These are phyloP conservation scores for Fusarium sp. DNA, from an alignment of 2,329 filamentous ascomycete species.

Conservation along the genomic window DNA sequence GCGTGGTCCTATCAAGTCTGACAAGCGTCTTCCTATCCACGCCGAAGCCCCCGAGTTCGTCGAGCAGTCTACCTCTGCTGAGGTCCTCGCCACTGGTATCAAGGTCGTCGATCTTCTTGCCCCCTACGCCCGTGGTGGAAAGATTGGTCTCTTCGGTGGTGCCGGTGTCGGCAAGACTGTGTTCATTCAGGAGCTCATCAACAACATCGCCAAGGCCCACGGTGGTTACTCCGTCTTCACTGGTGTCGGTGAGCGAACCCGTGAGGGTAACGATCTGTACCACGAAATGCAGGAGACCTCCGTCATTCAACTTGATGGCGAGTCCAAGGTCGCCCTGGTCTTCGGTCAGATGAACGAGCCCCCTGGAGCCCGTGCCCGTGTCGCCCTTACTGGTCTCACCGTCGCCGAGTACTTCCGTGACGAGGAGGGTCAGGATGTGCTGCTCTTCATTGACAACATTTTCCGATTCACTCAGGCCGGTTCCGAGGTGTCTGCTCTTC, in stretches of 20 bases:
- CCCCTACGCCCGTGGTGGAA: slow-evolving; percentile 99
- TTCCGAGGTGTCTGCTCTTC: slow-evolving; percentile 99
- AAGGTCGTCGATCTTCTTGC: slow-evolving; percentile 99
- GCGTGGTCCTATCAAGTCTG: slow-evolving; percentile 95
- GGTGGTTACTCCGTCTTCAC: slow-evolving; percentile 99
- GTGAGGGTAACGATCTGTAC: slow-evolving; percentile 99
- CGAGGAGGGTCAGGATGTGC: slow-evolving; percentile 87
- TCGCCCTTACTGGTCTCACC: slow-evolving; percentile 89
- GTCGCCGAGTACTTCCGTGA: slow-evolving; percentile 86
- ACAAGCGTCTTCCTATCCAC: slow-evolving; percentile 91
- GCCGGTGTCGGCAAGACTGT: slow-evolving; percentile 99
- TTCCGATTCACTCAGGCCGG: slow-evolving; percentile 99
- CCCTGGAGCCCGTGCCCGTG: slow-evolving; percentile 99
- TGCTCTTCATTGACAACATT: slow-evolving; percentile 99
- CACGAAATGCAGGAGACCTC: slow-evolving; percentile 99
- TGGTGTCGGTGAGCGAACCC: slow-evolving; percentile 99
- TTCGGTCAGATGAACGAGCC: slow-evolving; percentile 99
- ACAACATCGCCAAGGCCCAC: slow-evolving; percentile 99
- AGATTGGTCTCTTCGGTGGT: slow-evolving; percentile 99
- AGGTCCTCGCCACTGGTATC: slow-evolving; percentile 99
- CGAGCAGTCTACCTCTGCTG: slow-evolving; percentile 95
- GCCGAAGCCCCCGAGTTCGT: slow-evolving; percentile 90
- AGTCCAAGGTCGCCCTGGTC: slow-evolving; percentile 98
- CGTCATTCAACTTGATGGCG: slow-evolving; percentile 98
- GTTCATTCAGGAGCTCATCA: slow-evolving; percentile 99